Evolutionary conservation across 75 land plant genomes (phyloP).

Genomic region (Cunninghamia lanceolata): DNA sequence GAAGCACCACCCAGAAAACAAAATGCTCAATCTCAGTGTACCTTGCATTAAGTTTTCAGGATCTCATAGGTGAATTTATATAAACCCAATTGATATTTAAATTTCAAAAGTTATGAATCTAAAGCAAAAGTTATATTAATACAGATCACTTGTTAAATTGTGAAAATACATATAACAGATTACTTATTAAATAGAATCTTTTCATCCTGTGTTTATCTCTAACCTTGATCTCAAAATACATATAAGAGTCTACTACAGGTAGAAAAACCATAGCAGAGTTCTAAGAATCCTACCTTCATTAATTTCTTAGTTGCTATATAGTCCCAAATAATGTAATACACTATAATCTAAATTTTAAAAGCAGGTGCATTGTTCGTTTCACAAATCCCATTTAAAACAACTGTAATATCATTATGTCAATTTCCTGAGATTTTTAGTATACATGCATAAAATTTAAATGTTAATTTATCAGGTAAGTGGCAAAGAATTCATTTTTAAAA

Average conservation of each 20-base stretch:
- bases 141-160: background rate
- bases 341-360: background rate
- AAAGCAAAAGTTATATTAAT: background rate
- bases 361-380: background rate
- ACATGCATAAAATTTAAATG: background rate
- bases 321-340: background rate
- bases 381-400: background rate
- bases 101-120: background rate
- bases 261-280: background rate
- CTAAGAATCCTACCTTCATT: background rate
- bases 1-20: background rate
- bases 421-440: background rate
- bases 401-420: background rate
- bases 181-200: background rate
- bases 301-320: background rate
- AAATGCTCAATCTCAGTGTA: background rate
- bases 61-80: background rate
- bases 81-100: background rate
- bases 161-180: background rate
- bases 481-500: background rate
- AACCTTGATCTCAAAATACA: background rate
- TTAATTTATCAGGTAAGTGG: background rate
- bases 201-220: background rate
- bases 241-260: background rate
- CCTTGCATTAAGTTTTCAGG: background rate